Conservation (phyloP, 176 grass and related monocot genomes). For the Carex scoparia region DNA sequence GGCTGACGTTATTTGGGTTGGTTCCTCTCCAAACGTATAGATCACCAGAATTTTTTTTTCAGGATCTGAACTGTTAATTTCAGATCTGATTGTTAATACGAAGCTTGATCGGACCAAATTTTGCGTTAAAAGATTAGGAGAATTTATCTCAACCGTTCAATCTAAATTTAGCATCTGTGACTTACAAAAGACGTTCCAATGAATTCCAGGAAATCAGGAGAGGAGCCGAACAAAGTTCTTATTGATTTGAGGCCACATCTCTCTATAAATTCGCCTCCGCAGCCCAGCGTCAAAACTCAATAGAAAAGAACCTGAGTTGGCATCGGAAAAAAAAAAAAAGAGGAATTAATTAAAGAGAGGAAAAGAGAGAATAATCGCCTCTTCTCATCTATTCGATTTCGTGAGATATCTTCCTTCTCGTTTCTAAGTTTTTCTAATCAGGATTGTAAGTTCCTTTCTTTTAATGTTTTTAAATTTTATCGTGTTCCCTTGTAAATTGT, state of each 20-base stretch:
- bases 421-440: background rate
- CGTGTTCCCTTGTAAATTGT: background rate
- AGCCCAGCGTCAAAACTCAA: background rate
- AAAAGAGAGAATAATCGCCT: background rate
- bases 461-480: background rate
- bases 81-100: background rate
- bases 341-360: background rate
- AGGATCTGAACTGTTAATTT: background rate
- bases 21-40: background rate
- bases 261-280: slow-evolving; percentile 6
- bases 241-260: background rate
- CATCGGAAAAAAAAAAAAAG: background rate
- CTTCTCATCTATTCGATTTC: background rate
- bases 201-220: background rate
- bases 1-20: background rate
- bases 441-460: slow-evolving; percentile 21
- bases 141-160: background rate
- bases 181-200: background rate
- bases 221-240: background rate
- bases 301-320: background rate
- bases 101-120: background rate
- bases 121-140: background rate
- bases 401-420: background rate
- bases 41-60: background rate
- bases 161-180: background rate